These are phyloP conservation scores for Trichosanthes cucumerina DNA, from an alignment of 306 rosid genomes.

Conservation along the genomic window DNA sequence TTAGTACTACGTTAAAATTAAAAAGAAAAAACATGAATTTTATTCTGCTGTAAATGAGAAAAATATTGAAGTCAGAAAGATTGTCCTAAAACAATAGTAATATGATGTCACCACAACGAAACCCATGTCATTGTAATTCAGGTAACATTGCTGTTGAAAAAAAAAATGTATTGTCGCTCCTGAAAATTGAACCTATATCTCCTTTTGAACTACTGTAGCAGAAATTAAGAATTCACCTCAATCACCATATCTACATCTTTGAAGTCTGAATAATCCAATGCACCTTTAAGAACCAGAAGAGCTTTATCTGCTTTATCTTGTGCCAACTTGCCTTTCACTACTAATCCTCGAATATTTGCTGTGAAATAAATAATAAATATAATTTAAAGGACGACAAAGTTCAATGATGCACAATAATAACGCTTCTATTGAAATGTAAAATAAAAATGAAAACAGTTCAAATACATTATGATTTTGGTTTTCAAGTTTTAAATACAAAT, in stretches of 20 bases:
- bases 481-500: neutral
- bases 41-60: neutral
- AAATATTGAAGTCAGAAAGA: neutral
- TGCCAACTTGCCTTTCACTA: slow-evolving; percentile 54
- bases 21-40: neutral
- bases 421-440: neutral
- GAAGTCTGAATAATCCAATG: slow-evolving; percentile 68
- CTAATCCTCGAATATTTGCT: slow-evolving; percentile 67
- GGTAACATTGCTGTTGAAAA: neutral
- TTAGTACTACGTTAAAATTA: neutral
- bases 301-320: slow-evolving; percentile 54
- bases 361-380: slow-evolving; percentile 18
- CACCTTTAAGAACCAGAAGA: slow-evolving; percentile 68
- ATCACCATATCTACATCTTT: slow-evolving; percentile 84
- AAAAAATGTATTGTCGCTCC: neutral
- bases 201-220: neutral
- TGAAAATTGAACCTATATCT: neutral
- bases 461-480: neutral
- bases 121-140: neutral
- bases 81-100: neutral
- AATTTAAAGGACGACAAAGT: neutral
- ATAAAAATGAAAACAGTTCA: neutral
- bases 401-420: neutral
- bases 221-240: slow-evolving; percentile 43
- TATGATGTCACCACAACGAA: slow-evolving; percentile 1